Base-by-base conservation (phyloP, 2,329 filamentous ascomycete genomes). In the Arthrinium puccinioides region DNA sequence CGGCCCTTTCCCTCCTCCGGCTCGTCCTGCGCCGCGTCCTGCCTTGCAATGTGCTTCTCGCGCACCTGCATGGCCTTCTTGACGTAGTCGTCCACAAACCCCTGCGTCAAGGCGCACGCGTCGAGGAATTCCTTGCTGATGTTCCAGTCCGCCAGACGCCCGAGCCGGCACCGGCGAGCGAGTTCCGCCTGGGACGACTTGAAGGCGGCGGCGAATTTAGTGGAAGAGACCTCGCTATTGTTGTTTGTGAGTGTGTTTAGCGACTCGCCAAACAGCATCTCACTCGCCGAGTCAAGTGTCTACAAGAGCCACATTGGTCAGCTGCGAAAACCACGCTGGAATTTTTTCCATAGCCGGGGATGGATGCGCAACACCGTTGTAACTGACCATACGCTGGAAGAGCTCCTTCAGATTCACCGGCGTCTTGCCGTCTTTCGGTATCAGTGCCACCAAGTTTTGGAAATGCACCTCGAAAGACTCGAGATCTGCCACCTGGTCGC, bases 21-120 rank as follows among this genome's bases (percentile, higher is more conserved):
- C 32, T 6, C 24, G 72, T 72, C 49, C 79, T 84, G 36, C 13
- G 27, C 13, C 27, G 5, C 27, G 72, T 72, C 49, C 79, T 84
- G 35, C 74, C 72, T 62, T 69, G 70, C 25, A 69, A 70, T 8
- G 67, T 54, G 23, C 75, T 62, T 16, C 9, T 26, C 33, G 5
- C 32, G 27, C 13, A 32, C 15, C 5, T 20, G 31, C 37, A 39
- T 39, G 4, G 32, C 30, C n/a, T 36, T 36, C 5, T 23, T 26
- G 14, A 34, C 26, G 11, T 29, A 33, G 30, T 23, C 18, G n/a
- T 39, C 37, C 6, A 36, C 33, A 24, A 36, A 36, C 20, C 21
- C 18, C 21, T 36, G 32, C 8, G 38, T 34, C 7, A 36, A 33
- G 13, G 14, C n/a, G 18, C 33, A 36, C 8, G 38, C 38, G 27